Base-by-base conservation (phyloP, 371 early-diverging fungal genomes). In the Actinomucor elegans region DNA sequence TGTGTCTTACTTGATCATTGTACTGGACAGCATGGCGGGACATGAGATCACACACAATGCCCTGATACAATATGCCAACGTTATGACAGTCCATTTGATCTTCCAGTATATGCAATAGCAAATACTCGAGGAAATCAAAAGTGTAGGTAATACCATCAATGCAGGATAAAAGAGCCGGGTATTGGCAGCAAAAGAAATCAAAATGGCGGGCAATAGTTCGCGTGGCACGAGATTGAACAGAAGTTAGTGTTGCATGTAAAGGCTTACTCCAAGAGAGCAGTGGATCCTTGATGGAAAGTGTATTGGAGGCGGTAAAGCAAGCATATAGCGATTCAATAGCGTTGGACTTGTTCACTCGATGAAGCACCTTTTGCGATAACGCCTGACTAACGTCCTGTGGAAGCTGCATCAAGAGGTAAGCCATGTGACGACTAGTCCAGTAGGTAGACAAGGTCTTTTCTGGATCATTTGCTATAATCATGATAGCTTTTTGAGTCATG, bases 61-160 rank as follows among this genome's bases (percentile, higher is more conserved):
- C 71, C 33, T 71, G 61, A 45, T 74, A 74, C 4, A 74, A 48
- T 9, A 48, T 51, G 12, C 64, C 61, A 12, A 66, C 74, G 35
- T 70, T 70, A 0, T 43, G n/a, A 24, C 43, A 54, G 15, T 55
- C 55, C 71, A 74, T 67, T 48, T 70, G 59, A 32, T 69, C 64
- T 28, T 67, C 59, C 21, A 74, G 18, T 3, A 66, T 51, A 26
- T 61, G 64, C 8, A 53, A 46, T 18, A 74, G 18, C 7, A 75
- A 37, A 47, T 68, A 67, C 28, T 71, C 67, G 0, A 71, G 31
- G 44, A 71, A 75, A 8, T 67, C 72, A 46, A 62, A 61, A 0
- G 75, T 65, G 15, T 71, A 71, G 12, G 61, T 67, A 43, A 75
- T 66, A 1, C 72, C 75, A 49, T 75, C 75, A 18, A 75, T 67